Evolutionary conservation across 2,329 filamentous ascomycete species (phyloP).

Genomic region (Emericellopsis atlantica): DNA sequence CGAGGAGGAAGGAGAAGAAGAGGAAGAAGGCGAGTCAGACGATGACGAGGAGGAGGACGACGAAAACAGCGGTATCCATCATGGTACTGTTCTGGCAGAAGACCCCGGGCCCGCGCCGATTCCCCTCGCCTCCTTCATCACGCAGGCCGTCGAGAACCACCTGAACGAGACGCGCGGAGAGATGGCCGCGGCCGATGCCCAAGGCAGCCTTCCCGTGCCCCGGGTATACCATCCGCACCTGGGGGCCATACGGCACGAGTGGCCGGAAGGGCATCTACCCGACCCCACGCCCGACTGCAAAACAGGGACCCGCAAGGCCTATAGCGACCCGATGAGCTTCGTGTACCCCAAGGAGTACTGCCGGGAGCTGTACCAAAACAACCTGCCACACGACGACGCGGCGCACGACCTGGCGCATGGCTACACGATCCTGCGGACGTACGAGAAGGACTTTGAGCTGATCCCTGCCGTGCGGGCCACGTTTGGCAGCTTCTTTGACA

Average conservation of each 20-base stretch:
- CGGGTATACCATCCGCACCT: neutral
- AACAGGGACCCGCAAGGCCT: too few relatives aligned
- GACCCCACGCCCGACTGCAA: constrained; percentile 4
- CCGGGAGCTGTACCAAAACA: neutral
- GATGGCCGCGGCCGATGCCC: too few relatives aligned
- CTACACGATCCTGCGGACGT: constrained; percentile 18
- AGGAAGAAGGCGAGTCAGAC: constrained; percentile 6
- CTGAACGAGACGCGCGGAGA: too few relatives aligned
- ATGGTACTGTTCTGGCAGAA: too few relatives aligned
- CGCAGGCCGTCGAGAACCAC: too few relatives aligned
- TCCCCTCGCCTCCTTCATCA: too few relatives aligned
- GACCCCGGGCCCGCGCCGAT: too few relatives aligned
- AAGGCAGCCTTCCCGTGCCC: too few relatives aligned
- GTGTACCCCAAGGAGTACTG: neutral
- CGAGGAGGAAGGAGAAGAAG: constrained; percentile 6
- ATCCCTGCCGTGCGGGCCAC: constrained; percentile 9
- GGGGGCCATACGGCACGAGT: neutral
- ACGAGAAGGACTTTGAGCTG: constrained; percentile 35
- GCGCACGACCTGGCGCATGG: neutral
- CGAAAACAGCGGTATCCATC: neutral
- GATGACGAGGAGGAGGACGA: constrained; percentile 5
- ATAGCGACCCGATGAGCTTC: constrained; percentile 15
- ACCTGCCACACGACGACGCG: constrained; percentile 8
- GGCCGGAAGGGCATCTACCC: neutral
- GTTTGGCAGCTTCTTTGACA: too few relatives aligned